Evolutionary conservation across 768 basidiomycete genomes (phyloP).

Genomic region (Naganishia vaughanmartiniae): DNA sequence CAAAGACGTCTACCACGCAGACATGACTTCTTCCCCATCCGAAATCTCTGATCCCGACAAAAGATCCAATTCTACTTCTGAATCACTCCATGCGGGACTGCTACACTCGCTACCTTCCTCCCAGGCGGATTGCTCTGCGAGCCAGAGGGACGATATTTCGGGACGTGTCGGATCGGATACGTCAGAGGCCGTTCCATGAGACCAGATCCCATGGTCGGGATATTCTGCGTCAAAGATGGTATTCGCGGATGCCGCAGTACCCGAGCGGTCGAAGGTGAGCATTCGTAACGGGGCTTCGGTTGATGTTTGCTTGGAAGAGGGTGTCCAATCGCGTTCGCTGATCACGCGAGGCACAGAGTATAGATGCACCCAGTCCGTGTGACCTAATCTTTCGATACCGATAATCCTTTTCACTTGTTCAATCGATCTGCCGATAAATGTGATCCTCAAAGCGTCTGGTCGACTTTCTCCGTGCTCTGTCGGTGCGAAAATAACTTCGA

Average conservation of each 20-base stretch:
- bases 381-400: not conserved
- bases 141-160: slow-evolving; percentile 21
- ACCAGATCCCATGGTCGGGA: slow-evolving; percentile 21
- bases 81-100: slow-evolving; percentile 21
- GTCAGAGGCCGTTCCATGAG: not conserved
- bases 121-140: slow-evolving; percentile 8
- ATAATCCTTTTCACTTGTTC: slow-evolving; percentile 4
- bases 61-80: slow-evolving; percentile 13
- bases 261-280: slow-evolving; percentile 8
- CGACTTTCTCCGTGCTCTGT: slow-evolving; percentile 1
- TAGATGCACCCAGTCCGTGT: slow-evolving; percentile 8
- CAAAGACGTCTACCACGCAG: slow-evolving; percentile 11
- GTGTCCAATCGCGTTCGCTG: not conserved
- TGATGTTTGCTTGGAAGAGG: not conserved
- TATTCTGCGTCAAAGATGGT: slow-evolving; percentile 4
- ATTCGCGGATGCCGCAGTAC: not conserved
- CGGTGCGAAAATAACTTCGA: slow-evolving; percentile 20
- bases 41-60: slow-evolving; percentile 17
- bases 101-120: slow-evolving; percentile 17
- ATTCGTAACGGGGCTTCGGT: not conserved
- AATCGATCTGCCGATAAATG: not conserved
- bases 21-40: slow-evolving; percentile 1
- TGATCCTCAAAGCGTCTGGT: slow-evolving; percentile 13
- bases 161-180: not conserved
- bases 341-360: not conserved